Evolutionary conservation across 2,329 filamentous ascomycete genomes (phyloP).

Genomic region (Falciphora oryzae): DNA sequence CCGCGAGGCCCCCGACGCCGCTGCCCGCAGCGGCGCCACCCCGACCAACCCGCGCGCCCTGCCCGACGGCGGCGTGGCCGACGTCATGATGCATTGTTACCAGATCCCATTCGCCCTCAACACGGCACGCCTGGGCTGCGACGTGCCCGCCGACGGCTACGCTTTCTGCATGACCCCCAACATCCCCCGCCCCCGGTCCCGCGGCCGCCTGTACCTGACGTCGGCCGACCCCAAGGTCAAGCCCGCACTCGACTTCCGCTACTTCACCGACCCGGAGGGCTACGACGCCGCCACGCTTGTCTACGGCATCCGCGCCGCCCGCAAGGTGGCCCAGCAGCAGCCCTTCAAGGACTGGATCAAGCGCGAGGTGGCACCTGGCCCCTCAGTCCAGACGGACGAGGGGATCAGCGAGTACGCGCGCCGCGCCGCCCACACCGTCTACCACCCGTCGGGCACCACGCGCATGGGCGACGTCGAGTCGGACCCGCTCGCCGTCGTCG

Average conservation of each 20-base stretch:
- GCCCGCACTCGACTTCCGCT: constrained; percentile 80
- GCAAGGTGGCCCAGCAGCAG: constrained; percentile 65
- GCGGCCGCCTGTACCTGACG: constrained; percentile 71
- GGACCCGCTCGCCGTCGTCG: constrained; percentile 62
- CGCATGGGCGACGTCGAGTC: constrained; percentile 25
- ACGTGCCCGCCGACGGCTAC: constrained; percentile 48
- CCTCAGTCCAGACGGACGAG: constrained; percentile 64
- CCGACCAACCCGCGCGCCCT: constrained; percentile 43
- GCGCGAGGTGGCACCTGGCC: constrained; percentile 73
- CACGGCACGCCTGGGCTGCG: constrained; percentile 72
- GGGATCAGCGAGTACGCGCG: constrained; percentile 77
- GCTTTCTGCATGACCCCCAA: constrained; percentile 94
- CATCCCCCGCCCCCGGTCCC: constrained; percentile 75
- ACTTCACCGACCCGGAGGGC: constrained; percentile 81
- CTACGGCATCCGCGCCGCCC: constrained; percentile 69
- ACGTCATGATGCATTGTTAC: constrained; percentile 97
- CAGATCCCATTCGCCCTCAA: constrained; percentile 90
- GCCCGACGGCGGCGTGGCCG: constrained; percentile 67
- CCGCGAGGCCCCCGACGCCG: constrained; percentile 65
- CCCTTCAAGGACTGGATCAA: constrained; percentile 83
- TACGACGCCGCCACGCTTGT: constrained; percentile 81
- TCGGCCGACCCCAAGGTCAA: constrained; percentile 70
- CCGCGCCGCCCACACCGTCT: constrained; percentile 78
- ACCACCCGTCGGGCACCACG: constrained; percentile 50
- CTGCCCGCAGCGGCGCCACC: constrained; percentile 42